Evolutionary conservation across 2,329 filamentous ascomycete genomes (phyloP).

Genomic region (Fusarium albidum): DNA sequence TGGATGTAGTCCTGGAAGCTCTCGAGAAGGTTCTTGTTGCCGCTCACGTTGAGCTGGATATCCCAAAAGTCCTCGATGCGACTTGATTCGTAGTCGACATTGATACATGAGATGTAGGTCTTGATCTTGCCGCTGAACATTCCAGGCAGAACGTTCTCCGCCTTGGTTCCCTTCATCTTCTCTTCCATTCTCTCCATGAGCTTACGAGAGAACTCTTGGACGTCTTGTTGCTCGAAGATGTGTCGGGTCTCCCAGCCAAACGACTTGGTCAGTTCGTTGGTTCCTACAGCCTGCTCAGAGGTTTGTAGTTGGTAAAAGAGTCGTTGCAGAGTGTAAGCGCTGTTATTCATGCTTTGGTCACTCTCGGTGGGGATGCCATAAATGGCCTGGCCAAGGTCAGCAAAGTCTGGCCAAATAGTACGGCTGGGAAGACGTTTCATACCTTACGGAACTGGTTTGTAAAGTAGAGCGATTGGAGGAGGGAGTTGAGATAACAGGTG

Average conservation of each 20-base stretch:
- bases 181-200: conserved; percentile 97
- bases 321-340: conserved; percentile 91
- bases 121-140: conserved; percentile 99
- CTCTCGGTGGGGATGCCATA: conserved; percentile 95
- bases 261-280: conserved; percentile 91
- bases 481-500: conserved; percentile 86
- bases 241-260: conserved; percentile 99
- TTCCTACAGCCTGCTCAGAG: conserved; percentile 82
- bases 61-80: conserved; percentile 99
- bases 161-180: conserved; percentile 96
- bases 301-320: conserved; percentile 96
- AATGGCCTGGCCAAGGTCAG: conserved; percentile 71
- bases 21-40: conserved; percentile 90
- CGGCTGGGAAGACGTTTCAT: conserved; percentile 19
- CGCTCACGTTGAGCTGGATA: conserved; percentile 94
- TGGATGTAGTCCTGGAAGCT: conserved; percentile 97
- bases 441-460: conserved; percentile 95
- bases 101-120: conserved; percentile 98
- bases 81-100: conserved; percentile 97
- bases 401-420: conserved; percentile 1
- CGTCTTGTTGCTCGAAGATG: conserved; percentile 98
- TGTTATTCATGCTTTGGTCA: conserved; percentile 83
- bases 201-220: conserved; percentile 95
- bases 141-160: conserved; percentile 85
- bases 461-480: conserved; percentile 85